Percentiles rank a stretch among this genome's conserved stretches.
Conservation (phyloP, 2,329 filamentous ascomycete genomes). For the Alternaria gaisen region DNA sequence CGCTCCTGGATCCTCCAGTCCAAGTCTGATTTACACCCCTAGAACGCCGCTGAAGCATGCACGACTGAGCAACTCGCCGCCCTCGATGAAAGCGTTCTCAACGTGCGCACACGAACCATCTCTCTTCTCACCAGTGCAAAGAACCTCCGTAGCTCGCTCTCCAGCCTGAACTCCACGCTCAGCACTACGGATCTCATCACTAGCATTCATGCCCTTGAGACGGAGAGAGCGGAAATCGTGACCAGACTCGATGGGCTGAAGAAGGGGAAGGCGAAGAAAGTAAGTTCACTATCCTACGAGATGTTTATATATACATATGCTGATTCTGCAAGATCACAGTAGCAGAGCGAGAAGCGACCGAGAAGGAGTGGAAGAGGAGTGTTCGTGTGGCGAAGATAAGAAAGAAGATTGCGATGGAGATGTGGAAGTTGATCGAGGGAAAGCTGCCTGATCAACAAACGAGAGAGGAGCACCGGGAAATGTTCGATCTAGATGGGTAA, state of each 20-base stretch:
- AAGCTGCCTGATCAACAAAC: conserved; percentile 58
- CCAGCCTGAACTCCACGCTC: conserved; percentile 58
- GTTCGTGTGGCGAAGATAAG: conserved; percentile 51
- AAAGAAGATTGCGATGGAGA: conserved; percentile 59
- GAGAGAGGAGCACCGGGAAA: conserved; percentile 61
- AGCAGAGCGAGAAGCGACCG: conserved; percentile 58
- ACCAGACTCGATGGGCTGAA: conserved; percentile 54
- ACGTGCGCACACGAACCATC: conserved; percentile 57
- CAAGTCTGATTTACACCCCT: not conserved
- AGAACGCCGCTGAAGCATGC: conserved; percentile 61
- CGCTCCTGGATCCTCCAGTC: not conserved
- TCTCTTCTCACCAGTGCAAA: conserved; percentile 59
- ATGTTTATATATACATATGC: not conserved
- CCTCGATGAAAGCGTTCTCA: conserved; percentile 60
- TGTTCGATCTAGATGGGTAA: conserved; percentile 48
- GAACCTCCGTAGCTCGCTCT: conserved; percentile 58
- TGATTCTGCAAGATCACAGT: conserved; percentile 21
- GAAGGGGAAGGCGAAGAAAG: conserved; percentile 54
- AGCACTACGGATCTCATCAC: conserved; percentile 61
- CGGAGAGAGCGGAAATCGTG: conserved; percentile 54
- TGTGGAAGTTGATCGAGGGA: conserved; percentile 62
- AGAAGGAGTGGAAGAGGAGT: conserved; percentile 58
- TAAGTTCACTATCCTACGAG: conserved; percentile 42
- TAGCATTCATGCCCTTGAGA: conserved; percentile 55
- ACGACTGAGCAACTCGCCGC: conserved; percentile 59